phyloP scores from a whole-genome alignment of 164 flowering plant genomes.

The Pachysandra terminalis region DNA sequence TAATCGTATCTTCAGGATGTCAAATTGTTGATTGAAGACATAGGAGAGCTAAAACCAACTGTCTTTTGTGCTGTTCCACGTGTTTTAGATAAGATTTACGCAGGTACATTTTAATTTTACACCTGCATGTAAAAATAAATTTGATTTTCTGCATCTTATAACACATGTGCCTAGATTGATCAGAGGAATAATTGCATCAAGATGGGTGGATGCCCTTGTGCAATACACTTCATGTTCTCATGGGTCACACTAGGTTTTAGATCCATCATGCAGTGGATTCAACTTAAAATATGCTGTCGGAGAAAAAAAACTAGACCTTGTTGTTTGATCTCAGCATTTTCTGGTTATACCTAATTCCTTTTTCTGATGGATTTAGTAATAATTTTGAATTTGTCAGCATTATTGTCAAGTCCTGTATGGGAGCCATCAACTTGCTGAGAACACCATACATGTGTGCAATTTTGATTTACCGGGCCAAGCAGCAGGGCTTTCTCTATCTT shows the following conservation, averaged over 20 bases:
- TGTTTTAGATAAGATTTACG: slow-evolving; percentile 80
- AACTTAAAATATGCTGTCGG: background rate
- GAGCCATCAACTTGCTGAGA: background rate
- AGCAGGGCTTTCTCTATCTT: background rate
- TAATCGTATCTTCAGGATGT: slow-evolving; percentile 61
- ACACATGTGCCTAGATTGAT: background rate
- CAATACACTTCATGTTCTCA: background rate
- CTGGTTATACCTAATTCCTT: too few relatives aligned
- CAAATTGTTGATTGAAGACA: slow-evolving; percentile 78
- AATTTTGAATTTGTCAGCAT: too few relatives aligned
- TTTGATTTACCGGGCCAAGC: background rate
- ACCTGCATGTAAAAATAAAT: background rate
- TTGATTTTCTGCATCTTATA: slow-evolving; percentile 3
- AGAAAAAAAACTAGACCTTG: background rate
- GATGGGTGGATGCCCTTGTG: background rate
- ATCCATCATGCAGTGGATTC: background rate
- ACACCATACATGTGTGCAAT: background rate
- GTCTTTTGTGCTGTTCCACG: slow-evolving; percentile 96
- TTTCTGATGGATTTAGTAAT: too few relatives aligned
- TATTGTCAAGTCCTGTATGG: background rate
- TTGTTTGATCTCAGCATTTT: background rate
- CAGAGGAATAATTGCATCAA: background rate
- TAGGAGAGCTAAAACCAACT: slow-evolving; percentile 88
- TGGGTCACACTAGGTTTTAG: too few relatives aligned
- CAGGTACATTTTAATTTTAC: slow-evolving; percentile 42